Base-by-base conservation (phyloP, 257 asterid genomes). In the Rehmannia glutinosa region DNA sequence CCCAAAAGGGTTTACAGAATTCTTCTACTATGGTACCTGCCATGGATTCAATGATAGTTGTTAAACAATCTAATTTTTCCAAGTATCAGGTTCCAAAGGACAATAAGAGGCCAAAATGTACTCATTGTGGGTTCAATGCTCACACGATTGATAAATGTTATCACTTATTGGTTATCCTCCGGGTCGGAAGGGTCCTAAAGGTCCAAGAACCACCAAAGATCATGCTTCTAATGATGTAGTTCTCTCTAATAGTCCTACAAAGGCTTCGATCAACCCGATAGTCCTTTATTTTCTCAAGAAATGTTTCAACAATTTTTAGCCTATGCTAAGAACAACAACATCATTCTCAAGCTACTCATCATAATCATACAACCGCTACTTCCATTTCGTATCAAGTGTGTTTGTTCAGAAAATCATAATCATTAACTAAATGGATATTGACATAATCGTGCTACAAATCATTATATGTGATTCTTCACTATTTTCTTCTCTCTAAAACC, bases 321-420 rank as follows among this genome's bases (percentile, higher is more conserved):
- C 0, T 46, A 8, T 46, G 9, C 53, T 1, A 46, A 46, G 1
- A 2, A 1, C 20, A 46, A 3, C 0, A 46, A 15, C 20, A 46
- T n/a, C n/a, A n/a, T n/a, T n/a, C n/a, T n/a, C 2, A 0, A 1
- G 2, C 3, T 0, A 0, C 53, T 46, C 2, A 6, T 1, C 1
- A 2, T 46, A 16, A n/a, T 1, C 1, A n/a, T 46, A 16, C 24
- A 2, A 19, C 24, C 6, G 53, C 8, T 0, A 8, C 53, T 46
- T 3, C 19, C 1, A 15, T 11, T 45, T 13, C 19, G 52, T 45
- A 45, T 45, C 4, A 11, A 13, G 6, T 1, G 1, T 13, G 3
- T 12, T 45, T 45, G n/a, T 45, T 16, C 1, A 4, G 21, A 7
- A 4, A 4, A 3, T 33, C 38, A 4, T 3, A 33, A 33, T 3